A percentile compares a stretch with the other conserved stretches of the same genome.
Conservation (phyloP, 306 rosid genomes). For the Glycyrrhiza uralensis region DNA sequence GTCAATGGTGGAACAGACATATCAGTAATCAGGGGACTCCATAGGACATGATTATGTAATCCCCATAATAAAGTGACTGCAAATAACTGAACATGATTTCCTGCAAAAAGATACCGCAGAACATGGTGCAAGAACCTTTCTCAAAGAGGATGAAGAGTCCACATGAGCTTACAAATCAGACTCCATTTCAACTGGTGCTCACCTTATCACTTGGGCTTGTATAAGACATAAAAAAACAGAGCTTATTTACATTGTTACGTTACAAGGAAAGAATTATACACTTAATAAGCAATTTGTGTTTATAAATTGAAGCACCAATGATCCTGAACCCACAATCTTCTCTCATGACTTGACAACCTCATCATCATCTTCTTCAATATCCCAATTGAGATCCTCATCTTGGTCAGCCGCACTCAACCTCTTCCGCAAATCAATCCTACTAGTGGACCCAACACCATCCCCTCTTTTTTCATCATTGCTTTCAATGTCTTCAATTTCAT, state of each 20-base stretch:
- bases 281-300: conserved; percentile 20
- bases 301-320: conserved; percentile 13
- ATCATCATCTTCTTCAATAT: conserved; percentile 64
- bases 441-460: conserved; percentile 33
- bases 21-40: background rate
- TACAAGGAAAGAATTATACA: conserved; percentile 34
- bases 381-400: conserved; percentile 93
- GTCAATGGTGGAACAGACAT: conserved; percentile 7
- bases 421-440: conserved; percentile 55
- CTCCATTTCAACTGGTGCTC: conserved; percentile 21
- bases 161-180: conserved; percentile 13
- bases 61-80: background rate
- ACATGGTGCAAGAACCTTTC: conserved; percentile 14
- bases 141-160: background rate
- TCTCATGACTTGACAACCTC: conserved; percentile 48
- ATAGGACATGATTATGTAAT: background rate
- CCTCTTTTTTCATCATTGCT: conserved; percentile 58
- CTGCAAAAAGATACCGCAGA: background rate
- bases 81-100: conserved; percentile 10
- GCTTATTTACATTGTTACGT: conserved; percentile 31
- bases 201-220: conserved; percentile 7
- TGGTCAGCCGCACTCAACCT: conserved; percentile 48
- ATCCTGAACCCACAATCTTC: conserved; percentile 3
- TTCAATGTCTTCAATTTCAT: conserved; percentile 77
- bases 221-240: background rate